phyloP scores from a whole-genome alignment of 768 basidiomycete genomes.

The Pholiota microspora region DNA sequence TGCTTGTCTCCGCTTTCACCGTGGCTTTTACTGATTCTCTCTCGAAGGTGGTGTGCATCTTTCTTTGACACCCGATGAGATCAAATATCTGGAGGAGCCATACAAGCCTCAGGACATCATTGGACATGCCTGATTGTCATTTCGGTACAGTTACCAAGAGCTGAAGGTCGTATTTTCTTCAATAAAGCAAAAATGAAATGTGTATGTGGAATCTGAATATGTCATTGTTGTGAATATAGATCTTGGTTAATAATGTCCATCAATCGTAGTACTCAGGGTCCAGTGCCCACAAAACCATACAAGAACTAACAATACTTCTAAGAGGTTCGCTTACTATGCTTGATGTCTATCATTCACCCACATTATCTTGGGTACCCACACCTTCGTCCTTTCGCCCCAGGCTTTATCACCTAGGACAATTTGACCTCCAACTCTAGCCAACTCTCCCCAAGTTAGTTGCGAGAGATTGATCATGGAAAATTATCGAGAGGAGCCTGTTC shows the following conservation, averaged over 20 bases:
- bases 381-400: not conserved
- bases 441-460: too few relatives aligned
- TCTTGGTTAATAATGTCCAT: not conserved
- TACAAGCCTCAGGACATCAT: constrained; percentile 45
- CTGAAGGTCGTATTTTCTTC: too few relatives aligned
- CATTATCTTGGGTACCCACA: not conserved
- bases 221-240: not conserved
- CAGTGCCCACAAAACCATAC: constrained; percentile 1
- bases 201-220: too few relatives aligned
- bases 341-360: too few relatives aligned
- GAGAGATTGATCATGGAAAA: not conserved
- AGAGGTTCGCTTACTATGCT: too few relatives aligned
- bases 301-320: constrained; percentile 5
- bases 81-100: constrained; percentile 49
- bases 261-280: not conserved
- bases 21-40: not conserved
- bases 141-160: not conserved
- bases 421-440: too few relatives aligned
- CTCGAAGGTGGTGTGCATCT: constrained; percentile 39
- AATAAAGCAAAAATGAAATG: too few relatives aligned
- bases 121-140: constrained; percentile 35
- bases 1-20: not conserved
- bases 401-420: not conserved
- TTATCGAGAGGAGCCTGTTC: not conserved
- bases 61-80: constrained; percentile 30